phyloP scores from a whole-genome alignment of 2,329 filamentous ascomycete species.

The Ceratocystis destructans region DNA sequence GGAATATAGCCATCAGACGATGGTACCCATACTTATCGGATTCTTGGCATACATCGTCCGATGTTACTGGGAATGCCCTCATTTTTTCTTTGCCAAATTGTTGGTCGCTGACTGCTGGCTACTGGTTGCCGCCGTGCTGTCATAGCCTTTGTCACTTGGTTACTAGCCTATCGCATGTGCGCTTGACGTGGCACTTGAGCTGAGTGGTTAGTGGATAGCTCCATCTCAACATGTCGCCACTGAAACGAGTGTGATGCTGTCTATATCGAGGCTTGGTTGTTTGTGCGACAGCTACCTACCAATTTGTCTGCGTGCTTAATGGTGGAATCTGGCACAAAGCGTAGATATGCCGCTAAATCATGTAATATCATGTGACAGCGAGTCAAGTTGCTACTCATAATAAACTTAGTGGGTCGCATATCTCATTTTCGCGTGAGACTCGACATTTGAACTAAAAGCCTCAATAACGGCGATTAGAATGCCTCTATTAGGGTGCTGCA shows the following conservation, averaged over 20 bases:
- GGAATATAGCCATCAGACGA: constrained; percentile 7
- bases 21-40: background rate
- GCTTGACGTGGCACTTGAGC: background rate
- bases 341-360: background rate
- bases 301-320: background rate
- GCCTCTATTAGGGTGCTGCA: background rate
- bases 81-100: background rate
- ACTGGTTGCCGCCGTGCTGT: background rate
- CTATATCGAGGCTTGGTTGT: background rate
- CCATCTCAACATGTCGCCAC: constrained; percentile 6
- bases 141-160: background rate
- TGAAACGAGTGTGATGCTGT: background rate
- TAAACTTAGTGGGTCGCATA: background rate
- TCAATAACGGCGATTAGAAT: background rate
- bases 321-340: too few species aligned
- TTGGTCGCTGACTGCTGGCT: background rate
- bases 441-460: background rate
- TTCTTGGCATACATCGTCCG: background rate
- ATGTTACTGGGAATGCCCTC: background rate
- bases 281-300: background rate
- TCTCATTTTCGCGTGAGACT: background rate
- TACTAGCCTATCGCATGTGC: background rate
- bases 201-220: background rate
- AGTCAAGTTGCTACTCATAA: background rate
- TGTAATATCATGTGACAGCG: background rate